Base-by-base conservation (phyloP, 495 filamentous ascomycete species). In the Daldinia concentrica region DNA sequence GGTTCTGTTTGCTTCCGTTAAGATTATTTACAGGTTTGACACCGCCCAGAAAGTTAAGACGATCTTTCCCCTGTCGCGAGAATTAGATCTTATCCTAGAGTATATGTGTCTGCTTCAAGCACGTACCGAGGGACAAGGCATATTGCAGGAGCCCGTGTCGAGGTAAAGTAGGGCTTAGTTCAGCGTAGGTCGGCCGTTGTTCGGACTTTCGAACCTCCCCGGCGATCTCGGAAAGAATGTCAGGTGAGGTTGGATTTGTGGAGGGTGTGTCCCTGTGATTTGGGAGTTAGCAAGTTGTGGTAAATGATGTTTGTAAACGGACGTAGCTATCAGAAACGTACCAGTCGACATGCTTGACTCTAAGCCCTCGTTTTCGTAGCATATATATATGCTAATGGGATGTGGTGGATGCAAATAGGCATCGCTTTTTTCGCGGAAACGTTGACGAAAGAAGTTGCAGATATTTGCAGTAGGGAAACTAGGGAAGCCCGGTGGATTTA, bases 261-360 rank as follows among this genome's bases (percentile, higher is more conserved):
- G 55, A 55, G 61, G 58, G 37, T 32, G 51, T 66, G 32, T 58
- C 64, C 9, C 71, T 69, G 64, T n/a, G 52, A 30, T 30, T 58
- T 51, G 36, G 17, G 6, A 43, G 54, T 69, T 43, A 62, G 62
- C 41, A 15, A 48, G 43, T 48, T 48, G 12, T 19, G 14, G 39
- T 26, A 14, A 26, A 32, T 11, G 15, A 12, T n/a, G 12, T 14
- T 14, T 43, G 27, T 29, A 15, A 57, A 19, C 3, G 37, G 30
- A 19, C 8, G 9, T 12, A n/a, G 34, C 52, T 41, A 57, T 3
- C 7, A 50, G 62, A 55, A 37, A 59, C 71, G 30, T 66, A 73
- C 76, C 71, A 72, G 73, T 78, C 76, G 74, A 76, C 76, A 78
- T 78, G 71, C 74, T 78, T 75, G 64, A 62, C 66, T 62, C 56